Evolutionary conservation across 176 grass and related monocot species (phyloP), one percentile per base, ranked within the genome.

Genomic region (Elymus sibiricus): DNA sequence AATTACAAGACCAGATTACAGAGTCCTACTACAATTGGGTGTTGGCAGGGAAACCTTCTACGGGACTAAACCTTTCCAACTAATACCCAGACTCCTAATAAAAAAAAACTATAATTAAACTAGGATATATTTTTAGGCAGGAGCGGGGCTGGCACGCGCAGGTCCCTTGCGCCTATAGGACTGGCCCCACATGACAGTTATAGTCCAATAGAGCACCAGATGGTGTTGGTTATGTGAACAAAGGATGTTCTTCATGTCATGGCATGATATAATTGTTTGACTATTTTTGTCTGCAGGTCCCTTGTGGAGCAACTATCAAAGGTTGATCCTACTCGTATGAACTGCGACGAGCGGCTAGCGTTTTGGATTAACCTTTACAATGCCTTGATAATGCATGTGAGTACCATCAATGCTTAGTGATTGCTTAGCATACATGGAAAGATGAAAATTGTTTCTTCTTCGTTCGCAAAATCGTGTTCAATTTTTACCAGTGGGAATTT

Each of bases 291-390:
- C 82, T 21, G 65, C 94, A 99, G 97, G 47, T 90, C 74, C 78
- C 89, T 96, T 51, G 97, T 99, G 75, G 94, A 96, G 56, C 92
- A 96, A 89, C 85, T 99, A 83, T 91, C 90, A 64, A 89, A 83
- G 25, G 80, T 99, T 66, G 89, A 99, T 64, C 94, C 92, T 44
- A 82, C 79, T 81, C 40, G 38, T 86, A 82, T 98, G 92, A 91
- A 42, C 65, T 73, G 71, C 83, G 87, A 88, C 73, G 86, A 94
- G 79, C 93, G 82, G 76, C 73, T 98, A 58, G 97, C 97, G 53
- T 98, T 98, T 87, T 98, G 97, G 97, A 94, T 98, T 75, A 98
- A 98, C 76, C 44, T 98, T 19, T 98, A 95, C 76, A 98, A 98
- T 92, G 88, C 97, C 22, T 91, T 96, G 38, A 93, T 99, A 87